Conservation (phyloP, 345 rosid species). For the Eucalyptus fibrosa region DNA sequence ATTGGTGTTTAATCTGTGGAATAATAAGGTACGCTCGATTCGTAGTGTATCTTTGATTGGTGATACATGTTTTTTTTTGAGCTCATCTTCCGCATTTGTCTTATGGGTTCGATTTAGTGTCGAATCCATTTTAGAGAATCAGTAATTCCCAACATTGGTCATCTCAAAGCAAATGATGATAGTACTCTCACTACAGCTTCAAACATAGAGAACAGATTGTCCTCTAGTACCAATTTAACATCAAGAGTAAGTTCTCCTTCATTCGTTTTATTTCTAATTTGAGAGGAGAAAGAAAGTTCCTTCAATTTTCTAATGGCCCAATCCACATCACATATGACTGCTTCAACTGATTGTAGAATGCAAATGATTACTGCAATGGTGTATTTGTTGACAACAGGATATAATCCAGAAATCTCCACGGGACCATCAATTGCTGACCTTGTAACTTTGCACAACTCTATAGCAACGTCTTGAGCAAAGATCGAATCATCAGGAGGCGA, state of each 20-base stretch:
- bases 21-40: no score
- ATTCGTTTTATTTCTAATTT: slow-evolving; percentile 13
- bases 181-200: slow-evolving; percentile 44
- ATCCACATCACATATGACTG: slow-evolving; percentile 46
- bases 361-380: slow-evolving; percentile 37
- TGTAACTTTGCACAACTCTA: slow-evolving; percentile 30
- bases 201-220: slow-evolving; percentile 40
- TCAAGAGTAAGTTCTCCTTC: slow-evolving; percentile 12
- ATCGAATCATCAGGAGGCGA: slow-evolving; percentile 41
- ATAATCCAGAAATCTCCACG: slow-evolving; percentile 19
- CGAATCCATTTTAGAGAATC: no score
- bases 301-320: slow-evolving; percentile 58
- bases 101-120: no score
- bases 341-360: slow-evolving; percentile 39
- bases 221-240: slow-evolving; percentile 28
- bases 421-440: slow-evolving; percentile 12
- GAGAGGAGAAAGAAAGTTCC: slow-evolving; percentile 17
- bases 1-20: no score
- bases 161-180: slow-evolving; percentile 49
- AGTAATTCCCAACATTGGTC: no score
- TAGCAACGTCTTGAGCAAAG: slow-evolving; percentile 31
- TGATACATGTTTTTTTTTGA: no score
- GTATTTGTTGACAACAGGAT: slow-evolving; percentile 36
- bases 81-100: no score
- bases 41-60: no score